Base-by-base conservation (phyloP, 306 rosid genomes). In the Chamaecrista fasciculata region DNA sequence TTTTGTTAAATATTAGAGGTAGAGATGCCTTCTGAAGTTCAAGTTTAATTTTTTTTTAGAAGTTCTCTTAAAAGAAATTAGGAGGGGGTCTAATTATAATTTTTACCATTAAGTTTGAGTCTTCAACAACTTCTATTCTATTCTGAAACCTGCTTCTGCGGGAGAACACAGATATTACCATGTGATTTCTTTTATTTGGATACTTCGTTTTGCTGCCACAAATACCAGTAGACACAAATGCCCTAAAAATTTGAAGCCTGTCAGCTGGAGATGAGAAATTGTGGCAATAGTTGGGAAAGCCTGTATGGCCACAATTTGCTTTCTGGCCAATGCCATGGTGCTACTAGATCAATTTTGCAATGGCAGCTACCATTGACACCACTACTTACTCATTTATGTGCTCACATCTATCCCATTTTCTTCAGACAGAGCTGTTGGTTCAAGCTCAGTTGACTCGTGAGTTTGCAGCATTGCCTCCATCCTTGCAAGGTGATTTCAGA, bases 391-490 rank as follows among this genome's bases (percentile, higher is more conserved):
- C 23, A 21, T 19, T 66, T 51, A 26, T 66, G 51, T 68, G 47
- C 71, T 78, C 34, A 85, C 60, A 15, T 55, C 2, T 78, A 44
- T 82, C 28, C 66, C 26, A 25, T 82, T 78, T 64, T 66, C 72
- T 59, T 68, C 90, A 93, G 98, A 93, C 98, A 29, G 97, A 93
- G 73, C 78, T 93, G 83, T 80, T 93, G 87, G 92, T 93, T 65
- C 98, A 90, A 81, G 97, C 98, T 68, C 97, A 93, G 53, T 85
- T 93, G 77, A 88, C 93, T 69, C 98, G 90, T 39, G 90, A 90
- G 71, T 66, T 80, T 80, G 78, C 84, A 50, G 71, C 86, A 37
- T 71, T 90, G 81, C 82, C 96, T 64, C 91, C 97, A 67, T 85
- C 93, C 16, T 56, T 93, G 84, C 76, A 83, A 55, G 86, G 84